Percentiles rank a stretch among this genome's conserved stretches.
Evolutionary conservation across 441 rosid genomes (phyloP).

Genomic region (Syzygium syzygioides): DNA sequence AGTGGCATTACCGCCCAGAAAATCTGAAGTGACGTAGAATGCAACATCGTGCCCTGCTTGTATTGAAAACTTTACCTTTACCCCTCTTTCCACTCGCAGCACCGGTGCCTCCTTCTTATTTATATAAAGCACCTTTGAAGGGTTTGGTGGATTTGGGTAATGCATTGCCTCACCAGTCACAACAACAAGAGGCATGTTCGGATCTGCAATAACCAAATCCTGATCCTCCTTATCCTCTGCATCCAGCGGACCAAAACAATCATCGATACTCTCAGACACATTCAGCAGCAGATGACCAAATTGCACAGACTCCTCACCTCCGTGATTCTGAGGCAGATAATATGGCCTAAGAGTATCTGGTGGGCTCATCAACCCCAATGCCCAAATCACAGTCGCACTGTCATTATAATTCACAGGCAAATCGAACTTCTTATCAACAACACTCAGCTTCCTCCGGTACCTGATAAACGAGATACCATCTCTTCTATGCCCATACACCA

Average conservation of each 20-base stretch:
- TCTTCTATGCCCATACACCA: slow-evolving; percentile 85
- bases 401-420: slow-evolving; percentile 49
- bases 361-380: slow-evolving; percentile 85
- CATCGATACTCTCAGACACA: slow-evolving; percentile 48
- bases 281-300: slow-evolving; percentile 63
- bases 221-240: slow-evolving; percentile 84
- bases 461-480: slow-evolving; percentile 93
- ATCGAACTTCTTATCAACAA: slow-evolving; percentile 65
- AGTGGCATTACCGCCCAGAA: slow-evolving; percentile 88
- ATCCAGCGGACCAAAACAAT: slow-evolving; percentile 83
- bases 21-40: slow-evolving; percentile 77
- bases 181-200: slow-evolving; percentile 70
- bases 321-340: slow-evolving; percentile 87
- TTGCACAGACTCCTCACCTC: slow-evolving; percentile 34
- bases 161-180: slow-evolving; percentile 54
- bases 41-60: slow-evolving; percentile 95
- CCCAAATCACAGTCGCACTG: slow-evolving; percentile 76
- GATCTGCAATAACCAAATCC: slow-evolving; percentile 73
- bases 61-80: slow-evolving; percentile 70
- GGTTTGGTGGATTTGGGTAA: slow-evolving; percentile 87
- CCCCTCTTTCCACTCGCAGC: slow-evolving; percentile 91
- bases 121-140: slow-evolving; percentile 70
- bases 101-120: slow-evolving; percentile 93
- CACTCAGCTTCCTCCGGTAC: slow-evolving; percentile 58
- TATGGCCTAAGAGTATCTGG: slow-evolving; percentile 74